Evolutionary conservation across 75 land plant species (phyloP).

Genomic region (Sequoia sempervirens): DNA sequence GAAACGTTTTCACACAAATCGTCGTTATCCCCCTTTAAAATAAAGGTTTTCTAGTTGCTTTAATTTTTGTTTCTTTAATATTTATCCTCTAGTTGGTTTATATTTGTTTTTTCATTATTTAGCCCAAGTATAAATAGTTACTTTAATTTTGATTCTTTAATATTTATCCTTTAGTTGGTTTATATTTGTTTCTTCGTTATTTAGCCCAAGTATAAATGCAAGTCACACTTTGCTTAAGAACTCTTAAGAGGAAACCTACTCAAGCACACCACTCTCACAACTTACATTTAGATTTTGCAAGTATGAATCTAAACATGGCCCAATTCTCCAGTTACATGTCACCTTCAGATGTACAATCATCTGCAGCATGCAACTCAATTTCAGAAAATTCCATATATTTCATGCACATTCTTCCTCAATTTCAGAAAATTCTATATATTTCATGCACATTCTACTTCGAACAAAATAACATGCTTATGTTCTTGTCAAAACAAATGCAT

Average conservation of each 20-base stretch:
- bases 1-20: no score
- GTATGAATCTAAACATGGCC: not conserved
- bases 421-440: not conserved
- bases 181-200: not conserved
- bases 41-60: not conserved
- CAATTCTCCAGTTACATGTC: conserved; percentile 5
- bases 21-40: no score
- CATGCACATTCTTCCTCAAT: not conserved
- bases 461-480: not conserved
- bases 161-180: not conserved
- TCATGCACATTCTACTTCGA: not conserved
- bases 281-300: conserved; percentile 3
- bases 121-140: not conserved
- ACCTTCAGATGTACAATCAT: conserved; percentile 8
- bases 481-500: not conserved
- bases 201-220: not conserved
- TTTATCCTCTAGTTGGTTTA: no score
- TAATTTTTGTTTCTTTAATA: no score
- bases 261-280: not conserved
- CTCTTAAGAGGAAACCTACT: not conserved
- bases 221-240: not conserved
- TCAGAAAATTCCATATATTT: not conserved
- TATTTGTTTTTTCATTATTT: not conserved
- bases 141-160: no score
- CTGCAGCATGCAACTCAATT: conserved; percentile 8